A percentile compares a stretch with the other conserved stretches of the same genome.
These are phyloP conservation scores for Hanseniaspora taiwanica DNA, from an alignment of 805 yeast species.

Conservation along the genomic window DNA sequence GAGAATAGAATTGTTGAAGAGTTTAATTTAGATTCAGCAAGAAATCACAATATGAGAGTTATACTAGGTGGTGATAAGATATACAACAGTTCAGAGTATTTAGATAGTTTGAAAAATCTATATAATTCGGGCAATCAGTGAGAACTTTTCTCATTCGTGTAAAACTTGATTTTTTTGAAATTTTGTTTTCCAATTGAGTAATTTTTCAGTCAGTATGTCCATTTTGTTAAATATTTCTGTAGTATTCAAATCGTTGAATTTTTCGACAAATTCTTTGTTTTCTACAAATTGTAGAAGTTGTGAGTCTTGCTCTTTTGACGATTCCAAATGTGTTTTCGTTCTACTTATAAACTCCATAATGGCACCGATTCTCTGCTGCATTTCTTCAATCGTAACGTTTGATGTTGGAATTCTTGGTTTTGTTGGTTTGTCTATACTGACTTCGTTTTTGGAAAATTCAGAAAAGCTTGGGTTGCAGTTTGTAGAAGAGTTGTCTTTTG, in stretches of 20 bases:
- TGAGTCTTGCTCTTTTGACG: slow-evolving; percentile 50
- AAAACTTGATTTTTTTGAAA: no score
- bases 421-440: slow-evolving; percentile 54
- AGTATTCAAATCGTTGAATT: slow-evolving; percentile 31
- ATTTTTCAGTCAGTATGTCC: slow-evolving; percentile 44
- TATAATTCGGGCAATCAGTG: background rate
- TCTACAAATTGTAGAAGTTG: slow-evolving; percentile 35
- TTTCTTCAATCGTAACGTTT: slow-evolving; percentile 62
- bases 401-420: slow-evolving; percentile 76
- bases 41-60: slow-evolving; percentile 35
- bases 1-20: slow-evolving; percentile 77
- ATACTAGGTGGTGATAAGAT: slow-evolving; percentile 75
- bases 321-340: slow-evolving; percentile 70
- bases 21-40: slow-evolving; percentile 34
- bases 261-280: slow-evolving; percentile 26
- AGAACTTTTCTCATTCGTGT: no score
- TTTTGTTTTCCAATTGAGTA: slow-evolving; percentile 68
- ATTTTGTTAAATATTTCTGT: slow-evolving; percentile 50
- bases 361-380: slow-evolving; percentile 79
- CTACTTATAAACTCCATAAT: slow-evolving; percentile 84
- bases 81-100: slow-evolving; percentile 29
- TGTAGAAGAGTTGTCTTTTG: slow-evolving; percentile 1
- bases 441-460: slow-evolving; percentile 18
- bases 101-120: slow-evolving; percentile 12
- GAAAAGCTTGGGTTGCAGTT: slow-evolving; percentile 6